These are phyloP conservation scores for Parsonsia alboflavescens DNA, from an alignment of 257 asterid species.

Conservation along the genomic window DNA sequence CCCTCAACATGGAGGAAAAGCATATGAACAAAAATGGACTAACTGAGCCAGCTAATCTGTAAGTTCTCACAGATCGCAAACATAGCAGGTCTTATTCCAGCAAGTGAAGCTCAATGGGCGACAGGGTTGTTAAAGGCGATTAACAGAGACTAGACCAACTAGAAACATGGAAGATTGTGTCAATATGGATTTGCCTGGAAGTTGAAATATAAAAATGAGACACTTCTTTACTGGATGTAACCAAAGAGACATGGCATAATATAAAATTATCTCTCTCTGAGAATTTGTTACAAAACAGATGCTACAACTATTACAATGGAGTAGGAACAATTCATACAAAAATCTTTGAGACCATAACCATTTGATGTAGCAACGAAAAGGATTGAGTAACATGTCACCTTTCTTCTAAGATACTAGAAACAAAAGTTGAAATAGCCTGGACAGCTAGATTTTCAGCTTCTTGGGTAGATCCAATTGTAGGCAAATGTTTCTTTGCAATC, in stretches of 20 bases:
- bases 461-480: constrained; percentile 45
- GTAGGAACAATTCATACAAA: not conserved
- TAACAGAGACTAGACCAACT: too few species aligned
- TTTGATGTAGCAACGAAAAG: not conserved
- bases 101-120: not conserved
- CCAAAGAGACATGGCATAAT: too few species aligned
- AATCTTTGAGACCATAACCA: not conserved
- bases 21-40: not conserved
- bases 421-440: constrained; percentile 46
- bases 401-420: constrained; percentile 25
- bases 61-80: not conserved
- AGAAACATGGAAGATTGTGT: too few species aligned
- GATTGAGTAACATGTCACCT: not conserved
- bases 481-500: constrained; percentile 58
- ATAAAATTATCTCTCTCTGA: too few species aligned
- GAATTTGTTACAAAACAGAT: not conserved
- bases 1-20: not conserved
- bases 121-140: too few species aligned
- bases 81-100: not conserved
- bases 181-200: too few species aligned
- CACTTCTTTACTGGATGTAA: too few species aligned
- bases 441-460: constrained; percentile 56
- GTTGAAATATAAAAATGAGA: too few species aligned
- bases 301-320: not conserved
- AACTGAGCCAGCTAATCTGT: not conserved